Evolutionary conservation across 179 eudicot species (phyloP).

Genomic region (Silene vulgaris): DNA sequence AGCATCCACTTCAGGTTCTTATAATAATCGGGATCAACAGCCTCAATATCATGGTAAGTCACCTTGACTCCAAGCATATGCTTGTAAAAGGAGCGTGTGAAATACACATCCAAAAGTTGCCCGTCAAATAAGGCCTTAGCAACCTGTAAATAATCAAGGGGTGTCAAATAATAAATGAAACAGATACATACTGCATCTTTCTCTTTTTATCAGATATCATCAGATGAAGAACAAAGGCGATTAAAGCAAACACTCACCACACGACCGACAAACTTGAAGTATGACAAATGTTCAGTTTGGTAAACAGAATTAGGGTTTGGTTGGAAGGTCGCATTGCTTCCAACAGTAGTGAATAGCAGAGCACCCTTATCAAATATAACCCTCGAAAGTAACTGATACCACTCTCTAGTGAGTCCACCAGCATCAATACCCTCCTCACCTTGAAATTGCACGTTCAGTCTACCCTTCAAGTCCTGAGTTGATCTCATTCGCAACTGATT

Average conservation of each 20-base stretch:
- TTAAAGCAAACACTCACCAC: conserved; percentile 52
- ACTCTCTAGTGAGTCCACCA: conserved; percentile 97
- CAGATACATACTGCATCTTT: not conserved
- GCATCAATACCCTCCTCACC: conserved; percentile 99
- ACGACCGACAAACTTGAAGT: conserved; percentile 97
- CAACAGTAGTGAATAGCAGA: conserved; percentile 89
- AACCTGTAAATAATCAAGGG: conserved; percentile 45
- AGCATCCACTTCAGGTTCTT: conserved; percentile 98
- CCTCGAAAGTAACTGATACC: conserved; percentile 94
- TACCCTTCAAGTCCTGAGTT: conserved; percentile 80
- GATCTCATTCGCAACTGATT: conserved; percentile 96
- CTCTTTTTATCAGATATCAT: not conserved
- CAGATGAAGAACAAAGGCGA: not conserved
- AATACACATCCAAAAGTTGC: conserved; percentile 91
- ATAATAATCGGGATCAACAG: conserved; percentile 97
- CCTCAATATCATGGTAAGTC: conserved; percentile 97
- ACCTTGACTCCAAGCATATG: conserved; percentile 98
- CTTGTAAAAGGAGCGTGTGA: conserved; percentile 97
- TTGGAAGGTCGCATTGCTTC: conserved; percentile 90
- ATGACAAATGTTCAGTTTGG: conserved; percentile 99
- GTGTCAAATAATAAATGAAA: not conserved
- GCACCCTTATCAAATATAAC: conserved; percentile 96
- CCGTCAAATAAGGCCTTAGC: conserved; percentile 96
- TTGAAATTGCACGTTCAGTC: conserved; percentile 95
- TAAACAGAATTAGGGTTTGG: conserved; percentile 98